Conservation (phyloP, 2,329 filamentous ascomycete species). For the Fusarium armeniacum region DNA sequence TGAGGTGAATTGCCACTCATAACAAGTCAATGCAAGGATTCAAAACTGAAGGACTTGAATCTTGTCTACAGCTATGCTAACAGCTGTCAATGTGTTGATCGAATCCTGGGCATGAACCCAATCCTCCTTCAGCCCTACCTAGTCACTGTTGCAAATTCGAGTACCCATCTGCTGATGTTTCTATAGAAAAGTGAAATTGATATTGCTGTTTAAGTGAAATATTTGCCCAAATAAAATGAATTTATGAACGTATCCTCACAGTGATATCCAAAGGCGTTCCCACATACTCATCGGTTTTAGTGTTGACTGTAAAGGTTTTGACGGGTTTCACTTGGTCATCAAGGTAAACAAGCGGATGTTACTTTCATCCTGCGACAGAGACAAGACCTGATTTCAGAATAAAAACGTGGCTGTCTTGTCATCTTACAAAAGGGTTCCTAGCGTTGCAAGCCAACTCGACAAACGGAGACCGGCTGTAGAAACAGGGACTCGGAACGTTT, state of each 20-base stretch:
- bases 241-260: neutral
- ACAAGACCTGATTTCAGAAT: neutral
- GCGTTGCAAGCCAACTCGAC: neutral
- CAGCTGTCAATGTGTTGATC: neutral
- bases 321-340: rapidly evolving
- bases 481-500: neutral
- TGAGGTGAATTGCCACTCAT: no score
- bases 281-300: neutral
- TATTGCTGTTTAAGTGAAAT: no score
- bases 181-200: neutral
- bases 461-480: neutral
- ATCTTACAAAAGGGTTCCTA: neutral
- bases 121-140: neutral
- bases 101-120: neutral
- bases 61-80: neutral
- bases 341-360: rapidly evolving
- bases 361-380: neutral
- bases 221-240: no score
- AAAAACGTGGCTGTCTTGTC: neutral
- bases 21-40: neutral
- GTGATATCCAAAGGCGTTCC: neutral
- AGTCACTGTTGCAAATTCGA: neutral
- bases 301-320: neutral
- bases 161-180: neutral
- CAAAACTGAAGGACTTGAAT: neutral